phyloP scores from a whole-genome alignment of 129 eudicot species.

The Tagetes erecta region DNA sequence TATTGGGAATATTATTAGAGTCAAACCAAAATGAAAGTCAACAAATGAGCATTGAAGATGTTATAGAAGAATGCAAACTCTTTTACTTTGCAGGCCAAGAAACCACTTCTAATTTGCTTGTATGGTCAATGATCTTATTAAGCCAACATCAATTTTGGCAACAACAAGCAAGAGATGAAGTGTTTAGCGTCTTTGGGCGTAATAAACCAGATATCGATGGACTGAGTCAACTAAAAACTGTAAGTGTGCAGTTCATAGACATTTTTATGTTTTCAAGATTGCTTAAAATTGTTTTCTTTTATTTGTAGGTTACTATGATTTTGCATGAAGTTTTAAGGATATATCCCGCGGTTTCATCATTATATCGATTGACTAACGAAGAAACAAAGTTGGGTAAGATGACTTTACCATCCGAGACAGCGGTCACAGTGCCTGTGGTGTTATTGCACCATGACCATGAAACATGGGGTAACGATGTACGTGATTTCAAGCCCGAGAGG shows the following conservation, averaged over 20 bases:
- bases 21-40: conserved; percentile 26
- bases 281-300: not conserved
- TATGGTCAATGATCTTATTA: conserved; percentile 38
- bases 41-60: conserved; percentile 37
- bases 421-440: conserved; percentile 46
- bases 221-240: conserved; percentile 31
- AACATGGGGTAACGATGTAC: conserved; percentile 60
- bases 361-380: conserved; percentile 40
- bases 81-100: conserved; percentile 41
- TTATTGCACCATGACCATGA: conserved; percentile 54
- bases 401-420: conserved; percentile 45
- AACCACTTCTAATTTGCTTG: conserved; percentile 38
- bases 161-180: conserved; percentile 38
- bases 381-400: conserved; percentile 55
- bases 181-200: conserved; percentile 25
- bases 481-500: conserved; percentile 69
- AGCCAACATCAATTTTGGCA: conserved; percentile 39
- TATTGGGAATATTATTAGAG: conserved; percentile 35
- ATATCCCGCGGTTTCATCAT: conserved; percentile 62
- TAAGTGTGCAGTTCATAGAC: conserved; percentile 6
- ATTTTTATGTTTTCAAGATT: not conserved
- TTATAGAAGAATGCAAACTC: conserved; percentile 40
- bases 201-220: conserved; percentile 30
- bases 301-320: conserved; percentile 60
- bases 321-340: conserved; percentile 64